A percentile compares a stretch with the other conserved stretches of the same genome.
These are phyloP conservation scores for Wallacemonas sp. DNA, from an alignment of 208 protist species.

Conservation along the genomic window DNA sequence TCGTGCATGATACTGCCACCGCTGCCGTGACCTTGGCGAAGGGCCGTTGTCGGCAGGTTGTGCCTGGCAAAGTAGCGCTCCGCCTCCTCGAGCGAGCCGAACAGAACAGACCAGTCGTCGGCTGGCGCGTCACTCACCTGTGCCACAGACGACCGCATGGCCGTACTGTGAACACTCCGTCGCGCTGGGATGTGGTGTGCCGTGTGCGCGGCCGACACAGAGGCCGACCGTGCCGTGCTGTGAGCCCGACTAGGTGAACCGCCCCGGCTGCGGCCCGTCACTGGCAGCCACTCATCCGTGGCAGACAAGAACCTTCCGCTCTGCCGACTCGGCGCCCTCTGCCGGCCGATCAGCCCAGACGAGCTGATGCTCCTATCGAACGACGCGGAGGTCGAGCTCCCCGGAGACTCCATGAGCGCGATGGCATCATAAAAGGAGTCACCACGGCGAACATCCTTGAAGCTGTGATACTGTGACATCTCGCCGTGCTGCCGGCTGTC, in stretches of 20 bases:
- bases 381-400: background rate
- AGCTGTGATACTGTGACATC: background rate
- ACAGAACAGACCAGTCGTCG: background rate
- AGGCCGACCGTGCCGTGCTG: background rate
- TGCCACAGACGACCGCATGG: no score
- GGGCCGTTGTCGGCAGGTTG: background rate
- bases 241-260: background rate
- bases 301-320: background rate
- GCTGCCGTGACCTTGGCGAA: background rate
- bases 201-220: background rate
- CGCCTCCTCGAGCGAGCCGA: background rate
- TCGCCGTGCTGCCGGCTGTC: no score
- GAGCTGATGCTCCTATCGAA: background rate
- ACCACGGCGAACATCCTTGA: background rate
- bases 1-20: background rate
- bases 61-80: background rate
- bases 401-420: background rate
- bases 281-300: background rate
- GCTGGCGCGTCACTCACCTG: background rate
- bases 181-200: no score
- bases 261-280: background rate
- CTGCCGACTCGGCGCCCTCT: background rate
- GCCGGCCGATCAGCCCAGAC: background rate
- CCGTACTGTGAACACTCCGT: no score
- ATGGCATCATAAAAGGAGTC: conserved; percentile 5